Base-by-base conservation (phyloP, 129 eudicot species). In the Deinandra increscens region DNA sequence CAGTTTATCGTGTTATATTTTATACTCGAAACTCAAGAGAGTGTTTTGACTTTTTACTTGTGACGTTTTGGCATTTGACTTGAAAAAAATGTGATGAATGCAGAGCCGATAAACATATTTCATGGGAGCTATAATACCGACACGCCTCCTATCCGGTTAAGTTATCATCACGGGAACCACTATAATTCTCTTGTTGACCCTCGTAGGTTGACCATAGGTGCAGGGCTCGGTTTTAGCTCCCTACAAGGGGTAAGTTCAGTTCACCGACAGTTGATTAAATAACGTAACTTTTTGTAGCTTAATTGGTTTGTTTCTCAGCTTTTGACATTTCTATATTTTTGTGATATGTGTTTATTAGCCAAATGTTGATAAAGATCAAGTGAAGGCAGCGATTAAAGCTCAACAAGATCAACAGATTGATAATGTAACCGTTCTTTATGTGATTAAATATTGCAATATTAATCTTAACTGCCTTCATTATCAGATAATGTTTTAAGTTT, bases 371-470 rank as follows among this genome's bases (percentile, higher is more conserved):
- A 87, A 76, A 87, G 97, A 90, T 94, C 86, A 94, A 74, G 93
- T 94, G 58, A 89, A 90, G 76, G 99, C 99, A 37, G 99, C 99
- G n/a, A 90, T 94, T 18, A 94, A 84, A 85, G 99, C 99, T 73
- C 99, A 94, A 74, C 99, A 94, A 64, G 99, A 94, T 50, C 99
- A 90, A 46, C 99, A 94, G 80, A 94, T 94, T 64, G 96, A 94
- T 76, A 90, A 90, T 78, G 99, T 81, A 69, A 80, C 72, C 14
- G 31, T 4, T 65, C 61, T 43, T 29, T 17, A 12, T 45, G 50
- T 76, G 11, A 43, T 50, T 64, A 3, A 43, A n/a, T 39, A 4
- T 10, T 22, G 22, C 4, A 59, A 48, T 71, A 18, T 44, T 11
- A 70, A 23, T 41, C 9, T 11, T 36, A n/a, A 45, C 64, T 9